Base-by-base conservation (phyloP, 306 rosid genomes). In the Amphicarpaea edgeworthii region DNA sequence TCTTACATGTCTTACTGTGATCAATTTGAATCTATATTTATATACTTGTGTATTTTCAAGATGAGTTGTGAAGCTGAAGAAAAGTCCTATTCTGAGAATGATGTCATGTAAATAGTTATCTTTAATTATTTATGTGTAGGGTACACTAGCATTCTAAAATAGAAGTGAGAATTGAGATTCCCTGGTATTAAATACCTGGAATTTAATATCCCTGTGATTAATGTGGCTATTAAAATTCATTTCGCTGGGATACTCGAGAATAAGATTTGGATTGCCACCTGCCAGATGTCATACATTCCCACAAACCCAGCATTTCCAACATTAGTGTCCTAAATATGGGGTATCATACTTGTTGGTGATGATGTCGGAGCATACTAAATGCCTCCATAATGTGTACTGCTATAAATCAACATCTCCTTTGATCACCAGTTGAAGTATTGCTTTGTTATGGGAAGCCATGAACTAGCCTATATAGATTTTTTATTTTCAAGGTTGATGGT, bases 341-440 rank as follows among this genome's bases (percentile, higher is more conserved):
- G 63, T 46, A 32, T 74, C 70, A 21, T 70, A 46, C 11, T 17
- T 50, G 34, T 23, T n/a, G n/a, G n/a, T n/a, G n/a, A n/a, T n/a
- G n/a, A n/a, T n/a, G n/a, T n/a, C n/a, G n/a, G 10, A 60, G 70
- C 30, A 55, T 58, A 6, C 71, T 47, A 69, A 69, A 50, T 76
- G 43, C 67, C 67, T 70, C 53, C 51, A 53, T 8, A 37, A 17
- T 60, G 47, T 81, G 62, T 16, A 8, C 54, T 62, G 20, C 65
- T 57, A 14, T 70, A 19, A 19, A 21, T 49, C 28, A 68, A 4
- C n/a, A 3, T 50, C 32, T 40, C 61, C 70, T 67, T 37, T 32
- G 26, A 66, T 61, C 66, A 46, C 20, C 34, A 37, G 66, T 61
- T 61, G 30, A 41, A 12, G 38, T 49, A 58, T 68, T 61, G 60